These are phyloP conservation scores for Aspergillus sp. DNA, from an alignment of 2,329 filamentous ascomycete species.

Conservation along the genomic window DNA sequence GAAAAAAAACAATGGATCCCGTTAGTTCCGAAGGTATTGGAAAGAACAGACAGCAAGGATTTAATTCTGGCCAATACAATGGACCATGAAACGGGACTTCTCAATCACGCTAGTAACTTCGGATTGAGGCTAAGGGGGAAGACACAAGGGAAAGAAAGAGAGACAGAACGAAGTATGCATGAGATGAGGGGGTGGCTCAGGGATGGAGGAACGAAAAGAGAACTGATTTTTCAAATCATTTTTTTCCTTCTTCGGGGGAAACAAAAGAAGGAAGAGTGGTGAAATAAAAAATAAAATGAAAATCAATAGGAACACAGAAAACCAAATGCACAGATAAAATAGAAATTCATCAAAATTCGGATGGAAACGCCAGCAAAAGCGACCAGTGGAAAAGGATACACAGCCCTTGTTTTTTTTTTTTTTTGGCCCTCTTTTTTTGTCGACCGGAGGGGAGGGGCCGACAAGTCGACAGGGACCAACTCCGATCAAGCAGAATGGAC, in stretches of 20 bases:
- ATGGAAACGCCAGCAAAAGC: too few relatives aligned
- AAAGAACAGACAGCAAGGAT: conserved; percentile 13
- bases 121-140: conserved; percentile 1
- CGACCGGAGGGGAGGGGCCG: background rate
- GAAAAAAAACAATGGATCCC: conserved; percentile 7
- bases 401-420: background rate
- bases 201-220: too few relatives aligned
- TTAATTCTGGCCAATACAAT: background rate
- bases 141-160: background rate
- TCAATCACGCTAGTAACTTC: background rate
- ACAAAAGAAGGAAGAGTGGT: too few relatives aligned
- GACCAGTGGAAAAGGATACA: background rate
- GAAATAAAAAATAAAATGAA: too few relatives aligned
- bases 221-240: too few relatives aligned
- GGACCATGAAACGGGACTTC: conserved; percentile 1
- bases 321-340: too few relatives aligned
- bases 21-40: conserved; percentile 14
- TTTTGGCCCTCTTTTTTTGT: background rate
- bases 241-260: too few relatives aligned
- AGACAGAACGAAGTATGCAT: background rate
- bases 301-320: too few relatives aligned
- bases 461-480: background rate
- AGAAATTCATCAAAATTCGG: too few relatives aligned
- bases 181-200: background rate
- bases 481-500: background rate